A percentile compares a stretch with the other conserved stretches of the same genome.
Conservation (phyloP, 805 yeast species). For the Candida sphagnicola region DNA sequence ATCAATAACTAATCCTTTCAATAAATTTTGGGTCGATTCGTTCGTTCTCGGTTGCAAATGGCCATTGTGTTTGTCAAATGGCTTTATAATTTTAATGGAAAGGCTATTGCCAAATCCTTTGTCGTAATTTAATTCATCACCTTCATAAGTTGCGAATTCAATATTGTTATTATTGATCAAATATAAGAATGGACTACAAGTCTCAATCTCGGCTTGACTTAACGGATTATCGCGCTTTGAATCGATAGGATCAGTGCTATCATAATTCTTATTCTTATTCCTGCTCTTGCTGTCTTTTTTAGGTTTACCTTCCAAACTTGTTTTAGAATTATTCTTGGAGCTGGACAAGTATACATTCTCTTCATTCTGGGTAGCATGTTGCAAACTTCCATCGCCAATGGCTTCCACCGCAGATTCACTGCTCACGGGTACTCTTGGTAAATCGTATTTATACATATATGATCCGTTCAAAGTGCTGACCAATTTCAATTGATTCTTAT, state of each 20-base stretch:
- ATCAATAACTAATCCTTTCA: neutral
- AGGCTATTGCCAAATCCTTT: slow-evolving; percentile 23
- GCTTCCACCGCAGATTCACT: slow-evolving; percentile 16
- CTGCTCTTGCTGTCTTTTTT: neutral
- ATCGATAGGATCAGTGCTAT: too few species aligned
- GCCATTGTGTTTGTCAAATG: neutral
- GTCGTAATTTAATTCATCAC: slow-evolving; percentile 7
- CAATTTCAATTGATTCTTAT: slow-evolving; percentile 25
- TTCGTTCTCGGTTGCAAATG: neutral
- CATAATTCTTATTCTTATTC: neutral
- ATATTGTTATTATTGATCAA: slow-evolving; percentile 27
- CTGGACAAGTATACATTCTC: neutral
- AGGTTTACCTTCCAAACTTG: neutral
- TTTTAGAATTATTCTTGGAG: neutral
- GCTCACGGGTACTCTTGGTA: slow-evolving; percentile 31
- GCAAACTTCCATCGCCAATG: neutral
- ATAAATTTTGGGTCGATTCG: neutral
- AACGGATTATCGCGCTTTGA: slow-evolving; percentile 21
- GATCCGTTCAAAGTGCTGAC: slow-evolving; percentile 36
- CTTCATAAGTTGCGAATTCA: slow-evolving; percentile 25
- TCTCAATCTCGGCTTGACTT: slow-evolving; percentile 54
- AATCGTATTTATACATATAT: slow-evolving; percentile 34
- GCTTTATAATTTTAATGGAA: slow-evolving; percentile 12
- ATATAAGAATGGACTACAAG: slow-evolving; percentile 40
- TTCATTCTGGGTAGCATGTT: neutral